Percentiles rank a stretch among this genome's conserved stretches.
These are phyloP conservation scores for Fusarium chaquense DNA, from an alignment of 2,329 filamentous ascomycete genomes.

Conservation along the genomic window DNA sequence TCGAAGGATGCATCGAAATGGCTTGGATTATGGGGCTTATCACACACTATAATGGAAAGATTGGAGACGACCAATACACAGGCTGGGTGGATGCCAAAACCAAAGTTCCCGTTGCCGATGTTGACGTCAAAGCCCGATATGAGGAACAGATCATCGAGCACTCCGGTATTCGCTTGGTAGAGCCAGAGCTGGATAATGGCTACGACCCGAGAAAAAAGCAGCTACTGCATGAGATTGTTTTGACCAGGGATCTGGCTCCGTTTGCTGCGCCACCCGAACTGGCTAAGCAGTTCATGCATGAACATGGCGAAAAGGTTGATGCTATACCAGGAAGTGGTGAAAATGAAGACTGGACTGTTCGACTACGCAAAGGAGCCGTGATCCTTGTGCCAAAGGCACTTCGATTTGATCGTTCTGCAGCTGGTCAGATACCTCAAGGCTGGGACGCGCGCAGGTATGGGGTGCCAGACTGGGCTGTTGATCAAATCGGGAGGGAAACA, in stretches of 20 bases:
- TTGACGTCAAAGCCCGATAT: neutral
- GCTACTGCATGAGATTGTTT: neutral
- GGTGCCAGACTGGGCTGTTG: neutral
- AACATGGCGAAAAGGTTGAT: neutral
- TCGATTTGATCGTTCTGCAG: neutral
- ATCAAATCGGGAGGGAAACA: neutral
- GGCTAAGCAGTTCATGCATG: neutral
- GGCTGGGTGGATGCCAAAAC: constrained; percentile 1
- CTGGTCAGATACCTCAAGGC: neutral
- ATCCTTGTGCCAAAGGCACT: neutral
- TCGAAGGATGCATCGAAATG: constrained; percentile 2
- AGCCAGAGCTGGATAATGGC: neutral
- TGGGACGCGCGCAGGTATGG: neutral
- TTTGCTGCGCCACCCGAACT: neutral
- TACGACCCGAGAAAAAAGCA: neutral
- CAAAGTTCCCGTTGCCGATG: neutral
- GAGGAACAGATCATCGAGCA: neutral
- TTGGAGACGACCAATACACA: neutral
- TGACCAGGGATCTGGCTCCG: neutral
- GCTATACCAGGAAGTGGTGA: neutral
- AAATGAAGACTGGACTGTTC: neutral
- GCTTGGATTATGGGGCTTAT: constrained; percentile 5
- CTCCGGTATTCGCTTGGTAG: neutral
- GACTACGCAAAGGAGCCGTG: neutral
- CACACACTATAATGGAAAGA: neutral